Conservation (phyloP, 2,329 filamentous ascomycete genomes). For the Tolypocladium inflatum region DNA sequence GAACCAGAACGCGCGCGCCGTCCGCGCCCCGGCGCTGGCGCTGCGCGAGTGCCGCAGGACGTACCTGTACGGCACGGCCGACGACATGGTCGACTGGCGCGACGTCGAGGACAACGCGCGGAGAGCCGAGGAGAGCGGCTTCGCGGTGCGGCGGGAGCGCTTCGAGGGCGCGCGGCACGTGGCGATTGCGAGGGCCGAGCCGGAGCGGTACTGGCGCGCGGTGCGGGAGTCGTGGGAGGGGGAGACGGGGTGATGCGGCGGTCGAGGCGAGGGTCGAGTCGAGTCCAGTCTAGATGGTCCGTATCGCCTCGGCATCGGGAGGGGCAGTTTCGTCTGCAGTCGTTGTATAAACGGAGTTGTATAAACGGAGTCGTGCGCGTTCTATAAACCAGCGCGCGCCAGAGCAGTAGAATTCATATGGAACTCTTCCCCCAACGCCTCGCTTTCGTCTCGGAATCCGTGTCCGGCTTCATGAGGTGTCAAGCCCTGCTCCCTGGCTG, state of each 20-base stretch:
- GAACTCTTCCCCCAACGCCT: neutral
- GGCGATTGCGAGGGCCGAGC: conserved; percentile 35
- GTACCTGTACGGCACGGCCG: conserved; percentile 43
- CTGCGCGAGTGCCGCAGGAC: conserved; percentile 31
- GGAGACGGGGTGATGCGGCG: neutral
- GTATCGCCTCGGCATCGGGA: neutral
- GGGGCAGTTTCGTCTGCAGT: neutral
- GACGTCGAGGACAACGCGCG: conserved; percentile 39
- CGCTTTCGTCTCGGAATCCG: neutral
- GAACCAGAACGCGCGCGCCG: conserved; percentile 22
- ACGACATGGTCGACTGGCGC: conserved; percentile 33
- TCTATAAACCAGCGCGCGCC: neutral
- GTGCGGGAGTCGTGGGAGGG: conserved; percentile 36
- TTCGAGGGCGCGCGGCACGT: conserved; percentile 42
- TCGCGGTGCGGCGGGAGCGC: conserved; percentile 31
- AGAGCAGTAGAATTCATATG: neutral
- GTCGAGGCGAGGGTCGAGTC: neutral
- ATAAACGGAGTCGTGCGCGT: neutral
- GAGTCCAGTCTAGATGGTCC: neutral
- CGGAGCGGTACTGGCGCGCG: conserved; percentile 39
- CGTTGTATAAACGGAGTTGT: neutral
- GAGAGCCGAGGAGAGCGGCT: conserved; percentile 28
- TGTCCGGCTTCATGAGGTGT: neutral
- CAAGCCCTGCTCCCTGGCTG: neutral
- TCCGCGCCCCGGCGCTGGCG: conserved; percentile 24